Base-by-base conservation (phyloP, 2,329 filamentous ascomycete species). In the Paramyrothecium sp. region DNA sequence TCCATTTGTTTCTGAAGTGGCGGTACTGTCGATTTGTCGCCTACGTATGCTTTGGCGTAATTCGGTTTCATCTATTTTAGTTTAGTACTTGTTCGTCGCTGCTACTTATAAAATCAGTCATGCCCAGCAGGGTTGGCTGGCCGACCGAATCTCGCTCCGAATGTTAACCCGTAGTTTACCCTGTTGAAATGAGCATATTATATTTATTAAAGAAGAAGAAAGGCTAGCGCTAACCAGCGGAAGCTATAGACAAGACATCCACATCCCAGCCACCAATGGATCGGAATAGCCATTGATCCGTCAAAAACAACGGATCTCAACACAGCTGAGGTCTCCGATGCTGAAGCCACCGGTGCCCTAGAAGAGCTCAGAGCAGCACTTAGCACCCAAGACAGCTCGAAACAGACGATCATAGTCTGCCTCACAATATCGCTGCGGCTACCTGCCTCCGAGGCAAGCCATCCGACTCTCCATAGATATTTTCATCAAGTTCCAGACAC, bases 1-100 rank as follows among this genome's bases (percentile, higher is more conserved):
- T 48, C 46, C 46, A 48, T 48, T 48, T 48, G 11, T 48, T 48
- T 48, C 46, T 48, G 46, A 48, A 48, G 46, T 48, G 46, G 46
- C 46, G 46, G 12, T 48, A 48, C 13, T 48, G 46, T 48, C 46
- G 46, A 48, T 48, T 48, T 48, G 46, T 48, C 46, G 46, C 46
- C 10, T 11, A 48, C 11, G 46, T 12, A 48, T 48, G 46, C 46
- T 13, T 48, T 48, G 46, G 46, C 46, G 46, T 48, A 48, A 48
- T 48, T 48, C 46, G 19, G 46, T 48, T 13, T 48, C 46, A 20
- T 8, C n/a, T 20, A 20, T 20, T 51, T 3, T 23, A 7, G 22
- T 51, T 51, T 23, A 51, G 48, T 51, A 51, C 30, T 23, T 51
- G 48, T 23, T 51, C 48, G 20, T 51, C 10, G 12, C 46, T 20